Evolutionary conservation across 176 grass and related monocot species (phyloP).

Genomic region (Aegilops tauschii): DNA sequence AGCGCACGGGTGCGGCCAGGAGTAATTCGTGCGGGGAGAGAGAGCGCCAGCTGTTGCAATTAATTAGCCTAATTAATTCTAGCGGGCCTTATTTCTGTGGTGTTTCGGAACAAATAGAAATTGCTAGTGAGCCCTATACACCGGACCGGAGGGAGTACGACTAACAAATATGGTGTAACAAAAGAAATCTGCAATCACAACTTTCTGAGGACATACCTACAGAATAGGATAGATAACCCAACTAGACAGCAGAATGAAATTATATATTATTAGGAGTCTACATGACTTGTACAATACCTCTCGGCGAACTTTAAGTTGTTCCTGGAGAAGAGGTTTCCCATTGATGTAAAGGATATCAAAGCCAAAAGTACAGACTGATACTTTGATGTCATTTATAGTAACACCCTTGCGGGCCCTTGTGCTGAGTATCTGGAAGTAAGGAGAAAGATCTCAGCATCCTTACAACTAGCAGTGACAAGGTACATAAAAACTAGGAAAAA

Average conservation of each 20-base stretch:
- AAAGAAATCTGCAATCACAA: neutral
- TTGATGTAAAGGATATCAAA: constrained; percentile 99
- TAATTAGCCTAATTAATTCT: no score
- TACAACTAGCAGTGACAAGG: constrained; percentile 14
- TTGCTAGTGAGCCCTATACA: no score
- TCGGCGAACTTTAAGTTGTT: constrained; percentile 92
- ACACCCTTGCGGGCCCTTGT: constrained; percentile 94
- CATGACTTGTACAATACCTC: constrained; percentile 53
- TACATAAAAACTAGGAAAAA: constrained; percentile 19
- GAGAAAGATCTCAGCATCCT: constrained; percentile 29
- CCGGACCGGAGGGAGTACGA: neutral
- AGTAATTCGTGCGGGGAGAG: no score
- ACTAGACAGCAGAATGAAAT: constrained; percentile 7
- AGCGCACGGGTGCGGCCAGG: no score
- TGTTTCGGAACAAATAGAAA: no score
- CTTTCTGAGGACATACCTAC: neutral
- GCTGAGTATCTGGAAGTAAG: constrained; percentile 73
- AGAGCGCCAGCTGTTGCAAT: no score
- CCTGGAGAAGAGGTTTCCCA: constrained; percentile 76
- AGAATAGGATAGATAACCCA: constrained; percentile 12
- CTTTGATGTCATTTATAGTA: constrained; percentile 96
- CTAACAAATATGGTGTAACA: neutral
- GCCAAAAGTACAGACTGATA: constrained; percentile 88
- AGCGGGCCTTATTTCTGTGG: no score
- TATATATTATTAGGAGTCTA: constrained; percentile 25